Evolutionary conservation across 2,329 filamentous ascomycete species (phyloP), one percentile per base, ranked within the genome.

Genomic region (Clarireedia paspali): DNA sequence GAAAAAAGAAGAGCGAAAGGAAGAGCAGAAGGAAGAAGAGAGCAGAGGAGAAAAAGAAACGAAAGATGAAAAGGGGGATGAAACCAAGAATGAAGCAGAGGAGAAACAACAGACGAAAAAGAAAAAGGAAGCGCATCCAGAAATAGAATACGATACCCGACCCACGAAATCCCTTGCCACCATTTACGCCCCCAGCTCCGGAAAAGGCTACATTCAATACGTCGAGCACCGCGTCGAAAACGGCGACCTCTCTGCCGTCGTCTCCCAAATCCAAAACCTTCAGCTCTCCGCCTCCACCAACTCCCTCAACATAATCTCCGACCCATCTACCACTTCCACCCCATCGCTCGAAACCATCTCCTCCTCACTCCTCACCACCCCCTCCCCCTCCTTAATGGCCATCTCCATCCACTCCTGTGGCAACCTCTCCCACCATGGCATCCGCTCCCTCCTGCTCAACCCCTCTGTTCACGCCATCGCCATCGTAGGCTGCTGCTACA

Each of bases 401-500:
- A 85, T 97, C 30, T 97, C 94, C 0, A 89, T 99, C 17, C 94
- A 99, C 71, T 97, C 92, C 0, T 99, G 94, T 68, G 94, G 94
- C 27, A 97, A 99, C 64, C 83, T 99, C n/a, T 88, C 95, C 0
- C 94, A 99, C 70, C 91, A 95, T 68, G 94, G 89, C 9, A 85
- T 99, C 56, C 85, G 89, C 14, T 95, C 92, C 0, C 80, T 99
- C 20, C 73, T 91, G 1, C 74, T 95, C 56, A 97, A 96, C 68
- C 86, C 88, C 0, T 81, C 84, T 4, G 91, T 97, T 55, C 83
- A 84, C 34, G 90, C 91, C n/a, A 87, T 97, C 23, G 92, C 92
- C 57, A 91, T 99, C 68, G 90, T 99, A 58, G 94, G 94, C 47
- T 99, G 94, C 75, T 99, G 94, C 77, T 97, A 99, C 77, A 99